Evolutionary conservation across 352 stramenopile genomes (phyloP).

Genomic region (Phytophthora idaei): DNA sequence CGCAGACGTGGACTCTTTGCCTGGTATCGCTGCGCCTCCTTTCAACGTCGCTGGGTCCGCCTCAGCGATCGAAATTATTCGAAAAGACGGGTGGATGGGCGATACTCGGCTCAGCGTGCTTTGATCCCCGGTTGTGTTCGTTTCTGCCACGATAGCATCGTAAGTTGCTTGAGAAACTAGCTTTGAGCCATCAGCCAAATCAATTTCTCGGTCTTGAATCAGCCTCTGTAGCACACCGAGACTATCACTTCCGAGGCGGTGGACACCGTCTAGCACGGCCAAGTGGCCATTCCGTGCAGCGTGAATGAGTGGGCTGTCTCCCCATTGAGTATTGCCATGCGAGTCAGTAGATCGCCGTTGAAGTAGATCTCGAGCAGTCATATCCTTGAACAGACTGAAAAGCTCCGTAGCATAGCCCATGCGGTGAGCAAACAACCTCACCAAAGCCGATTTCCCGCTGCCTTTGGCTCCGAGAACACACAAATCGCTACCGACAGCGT

Average conservation of each 20-base stretch:
- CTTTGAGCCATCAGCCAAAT: conserved; percentile 90
- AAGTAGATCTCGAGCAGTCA: conserved; percentile 93
- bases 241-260: conserved; percentile 92
- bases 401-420: conserved; percentile 89
- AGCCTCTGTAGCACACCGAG: conserved; percentile 89
- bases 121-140: conserved; percentile 20
- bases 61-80: conserved; percentile 87
- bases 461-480: conserved; percentile 85
- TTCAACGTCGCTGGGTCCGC: conserved; percentile 49
- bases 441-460: conserved; percentile 82
- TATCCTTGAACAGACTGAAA: conserved; percentile 94
- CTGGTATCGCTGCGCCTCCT: conserved; percentile 27
- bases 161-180: conserved; percentile 71
- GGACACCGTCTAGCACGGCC: conserved; percentile 93
- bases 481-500: conserved; percentile 74
- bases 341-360: conserved; percentile 88
- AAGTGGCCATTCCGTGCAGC: conserved; percentile 86
- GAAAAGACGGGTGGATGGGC: conserved; percentile 89
- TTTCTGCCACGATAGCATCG: conserved; percentile 41
- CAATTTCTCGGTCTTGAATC: conserved; percentile 88
- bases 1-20: conserved; percentile 52
- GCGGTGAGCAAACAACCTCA: conserved; percentile 63
- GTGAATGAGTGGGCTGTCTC: conserved; percentile 91
- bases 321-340: conserved; percentile 91
- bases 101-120: conserved; percentile 39